These are phyloP conservation scores for Corymbia maculata DNA, from an alignment of 345 rosid genomes.

Conservation along the genomic window DNA sequence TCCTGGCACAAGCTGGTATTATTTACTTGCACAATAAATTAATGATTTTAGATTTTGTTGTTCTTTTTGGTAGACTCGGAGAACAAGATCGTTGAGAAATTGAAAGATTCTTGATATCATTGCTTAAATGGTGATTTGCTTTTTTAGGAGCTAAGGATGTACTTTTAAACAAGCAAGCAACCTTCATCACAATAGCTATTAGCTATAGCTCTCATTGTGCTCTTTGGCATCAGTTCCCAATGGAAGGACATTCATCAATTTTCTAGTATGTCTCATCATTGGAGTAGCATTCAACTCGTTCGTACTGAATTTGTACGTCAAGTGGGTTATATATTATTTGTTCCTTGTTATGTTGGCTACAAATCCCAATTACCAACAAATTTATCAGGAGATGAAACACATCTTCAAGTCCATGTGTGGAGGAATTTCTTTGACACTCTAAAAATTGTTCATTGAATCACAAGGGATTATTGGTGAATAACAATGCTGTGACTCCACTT, in stretches of 20 bases:
- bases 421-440: background rate
- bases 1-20: background rate
- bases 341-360: background rate
- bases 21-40: background rate
- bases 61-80: background rate
- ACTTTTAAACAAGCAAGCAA: background rate
- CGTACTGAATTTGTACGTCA: fast-evolving
- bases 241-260: background rate
- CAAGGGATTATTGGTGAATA: background rate
- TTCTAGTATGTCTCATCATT: background rate
- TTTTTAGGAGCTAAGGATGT: background rate
- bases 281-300: background rate
- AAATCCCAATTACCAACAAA: background rate
- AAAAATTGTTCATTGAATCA: background rate
- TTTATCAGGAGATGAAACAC: background rate
- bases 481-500: background rate
- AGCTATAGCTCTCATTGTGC: background rate
- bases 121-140: background rate
- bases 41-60: background rate
- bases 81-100: background rate
- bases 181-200: background rate
- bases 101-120: background rate
- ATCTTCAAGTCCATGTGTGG: background rate
- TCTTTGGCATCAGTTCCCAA: background rate
- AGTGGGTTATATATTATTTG: background rate